Conservation (phyloP, 2,329 filamentous ascomycete genomes). For the Grosmannia serpens region DNA sequence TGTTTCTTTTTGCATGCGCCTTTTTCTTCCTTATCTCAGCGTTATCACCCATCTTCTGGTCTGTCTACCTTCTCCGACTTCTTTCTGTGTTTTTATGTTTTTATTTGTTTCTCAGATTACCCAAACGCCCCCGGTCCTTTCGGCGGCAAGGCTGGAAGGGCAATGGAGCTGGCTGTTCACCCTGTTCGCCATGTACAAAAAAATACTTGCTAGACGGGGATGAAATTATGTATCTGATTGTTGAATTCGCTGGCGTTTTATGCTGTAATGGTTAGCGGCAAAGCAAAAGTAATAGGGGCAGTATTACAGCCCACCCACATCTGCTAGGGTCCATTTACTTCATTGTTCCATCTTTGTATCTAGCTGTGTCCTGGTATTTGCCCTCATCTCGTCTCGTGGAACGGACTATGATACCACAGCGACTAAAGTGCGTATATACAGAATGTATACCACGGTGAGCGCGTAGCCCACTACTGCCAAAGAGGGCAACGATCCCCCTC, state of each 20-base stretch:
- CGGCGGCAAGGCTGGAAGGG: not conserved
- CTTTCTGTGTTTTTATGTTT: not conserved
- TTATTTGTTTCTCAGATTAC: not conserved
- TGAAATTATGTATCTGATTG: not conserved
- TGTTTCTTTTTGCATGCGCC: not conserved
- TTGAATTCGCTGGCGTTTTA: not conserved
- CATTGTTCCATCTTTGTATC: not conserved
- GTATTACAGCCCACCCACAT: not conserved
- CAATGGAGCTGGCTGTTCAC: not conserved
- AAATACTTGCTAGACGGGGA: not conserved
- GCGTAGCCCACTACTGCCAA: not conserved
- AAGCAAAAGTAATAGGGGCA: too few relatives aligned
- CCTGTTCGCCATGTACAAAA: not conserved
- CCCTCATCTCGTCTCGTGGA: not conserved
- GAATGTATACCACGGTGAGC: not conserved
- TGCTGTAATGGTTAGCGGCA: not conserved
- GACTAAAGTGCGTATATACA: not conserved
- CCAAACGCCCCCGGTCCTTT: not conserved
- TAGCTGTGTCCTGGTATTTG: not conserved
- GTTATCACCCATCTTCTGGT: not conserved
- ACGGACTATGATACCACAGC: not conserved
- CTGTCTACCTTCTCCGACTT: not conserved
- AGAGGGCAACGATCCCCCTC: not conserved
- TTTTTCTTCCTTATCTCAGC: not conserved
- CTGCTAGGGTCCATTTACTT: not conserved